Base-by-base conservation (phyloP, 164 flowering plant species). In the Malania oleifera region DNA sequence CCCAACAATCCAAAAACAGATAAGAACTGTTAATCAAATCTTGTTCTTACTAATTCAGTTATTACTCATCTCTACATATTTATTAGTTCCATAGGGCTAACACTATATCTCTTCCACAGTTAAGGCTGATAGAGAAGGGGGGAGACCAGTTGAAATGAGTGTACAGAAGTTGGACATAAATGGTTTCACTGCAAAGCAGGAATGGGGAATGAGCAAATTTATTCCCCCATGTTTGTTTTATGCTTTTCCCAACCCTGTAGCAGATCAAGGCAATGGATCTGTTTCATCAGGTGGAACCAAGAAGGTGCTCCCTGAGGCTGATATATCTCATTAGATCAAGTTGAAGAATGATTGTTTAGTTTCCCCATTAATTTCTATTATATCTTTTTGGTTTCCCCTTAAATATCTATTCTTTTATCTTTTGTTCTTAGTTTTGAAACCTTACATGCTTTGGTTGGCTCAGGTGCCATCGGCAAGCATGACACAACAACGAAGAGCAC, bases 91-190 rank as follows among this genome's bases (percentile, higher is more conserved):
- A 64, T 45, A 23, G 20, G 29, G 55, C 60, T 67, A 38, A 74
- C n/a, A 38, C 20, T 47, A 54, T 3, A 2, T 12, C 22, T 60
- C 5, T 48, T 71, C 62, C 73, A 73, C 89, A 54, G 67, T 44
- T 61, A 87, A 82, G 72, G 80, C 58, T 48, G 97, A 90, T 54
- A 72, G 92, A 72, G 97, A 90, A 84, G 95, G 95, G 10, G 95
- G 95, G 28, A 70, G 61, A 64, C 91, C 97, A 12, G 41, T 82
- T 61, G 80, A 87, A 17, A 64, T 90, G 18, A 67, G 47, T 54
- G 58, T 90, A 9, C 37, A 80, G 67, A 76, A 61, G 52, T 35
- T 76, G 18, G 85, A 76, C 59, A 28, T 46, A 43, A 70, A 76
- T 65, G 92, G 97, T 49, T 90, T 81, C 67, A 8, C 45, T 46